Percentiles rank a stretch among this genome's conserved stretches.
Conservation (phyloP, 805 yeast genomes). For the Saccharomycopsis olivae region DNA sequence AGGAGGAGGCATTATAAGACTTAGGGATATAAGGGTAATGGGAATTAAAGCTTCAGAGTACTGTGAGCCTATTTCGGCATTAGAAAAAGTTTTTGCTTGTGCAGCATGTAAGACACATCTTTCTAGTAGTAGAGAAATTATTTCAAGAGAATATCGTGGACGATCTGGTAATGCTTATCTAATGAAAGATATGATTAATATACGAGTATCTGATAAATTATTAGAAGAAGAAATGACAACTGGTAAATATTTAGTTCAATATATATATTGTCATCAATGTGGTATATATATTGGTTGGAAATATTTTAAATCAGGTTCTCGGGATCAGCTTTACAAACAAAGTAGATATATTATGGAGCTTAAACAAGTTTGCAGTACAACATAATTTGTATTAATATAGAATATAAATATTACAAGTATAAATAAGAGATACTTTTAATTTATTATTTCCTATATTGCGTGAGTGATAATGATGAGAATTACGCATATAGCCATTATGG, state of each 20-base stretch:
- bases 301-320: conserved; percentile 38
- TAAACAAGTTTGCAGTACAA: conserved; percentile 17
- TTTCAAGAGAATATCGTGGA: conserved; percentile 42
- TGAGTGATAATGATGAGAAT: too few relatives aligned
- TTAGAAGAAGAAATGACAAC: conserved; percentile 45
- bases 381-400: too few relatives aligned
- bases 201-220: conserved; percentile 21
- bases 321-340: conserved; percentile 45
- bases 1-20: too few relatives aligned
- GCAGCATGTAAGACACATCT: conserved; percentile 31
- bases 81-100: conserved; percentile 25
- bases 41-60: conserved; percentile 30
- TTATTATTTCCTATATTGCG: too few relatives aligned
- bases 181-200: conserved; percentile 31
- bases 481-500: too few relatives aligned
- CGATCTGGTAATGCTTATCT: conserved; percentile 47
- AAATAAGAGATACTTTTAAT: too few relatives aligned
- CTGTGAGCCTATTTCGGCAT: conserved; percentile 17
- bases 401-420: too few relatives aligned
- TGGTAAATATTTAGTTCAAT: conserved; percentile 47
- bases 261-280: conserved; percentile 47
- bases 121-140: conserved; percentile 26
- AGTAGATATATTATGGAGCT: conserved; percentile 48
- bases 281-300: conserved; percentile 50
- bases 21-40: too few relatives aligned